Evolutionary conservation across 2,329 filamentous ascomycete species (phyloP), one percentile per base, ranked within the genome.

Genomic region (Epichloe aotearoae): DNA sequence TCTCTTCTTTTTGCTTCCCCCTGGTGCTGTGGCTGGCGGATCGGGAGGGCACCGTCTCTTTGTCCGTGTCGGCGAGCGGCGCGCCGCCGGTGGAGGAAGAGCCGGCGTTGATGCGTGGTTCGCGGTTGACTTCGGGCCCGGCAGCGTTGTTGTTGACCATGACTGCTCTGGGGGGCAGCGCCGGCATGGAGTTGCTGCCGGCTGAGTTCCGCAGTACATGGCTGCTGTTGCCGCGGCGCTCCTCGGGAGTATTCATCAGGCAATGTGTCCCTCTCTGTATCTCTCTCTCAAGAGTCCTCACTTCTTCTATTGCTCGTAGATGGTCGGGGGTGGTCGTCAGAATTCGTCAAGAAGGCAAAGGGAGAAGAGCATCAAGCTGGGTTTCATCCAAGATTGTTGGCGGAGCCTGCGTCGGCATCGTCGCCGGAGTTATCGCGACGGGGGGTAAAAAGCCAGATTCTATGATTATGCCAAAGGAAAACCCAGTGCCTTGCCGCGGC

Each of bases 191-290:
- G 54, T 52, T 62, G 60, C 52, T 61, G 61, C 54, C 51, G 58
- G 61, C 44, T 7, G 45, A 34, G 52, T 49, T 50, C 37, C 57
- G 59, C 50, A 57, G 55, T 52, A 55, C 52, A 53, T 59, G 59
- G 54, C 55, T 53, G 50, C 60, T 54, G 48, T 59, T 61, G 50
- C 61, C 64, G 55, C 71, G 70, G 58, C 71, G 71, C 62, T 72
- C 74, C 53, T 75, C 70, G 45, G 70, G 62, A 43, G 63, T 57
- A 55, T 65, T 34, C 47, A 52, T 52, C n/a, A 5, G 17, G n/a
- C 37, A 4, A 14, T 23, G n/a, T 41, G 2, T 41, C 26, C 41
- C 8, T 30, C 26, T 30, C 8, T 30, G 8, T 30, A 1, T 30
- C 8, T 10, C 8, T 26, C 23, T 26, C 23, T 26, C 23, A 7